A percentile compares a stretch with the other conserved stretches of the same genome.
These are phyloP conservation scores for Dothistroma pini DNA, from an alignment of 2,329 filamentous ascomycete species.

Conservation along the genomic window DNA sequence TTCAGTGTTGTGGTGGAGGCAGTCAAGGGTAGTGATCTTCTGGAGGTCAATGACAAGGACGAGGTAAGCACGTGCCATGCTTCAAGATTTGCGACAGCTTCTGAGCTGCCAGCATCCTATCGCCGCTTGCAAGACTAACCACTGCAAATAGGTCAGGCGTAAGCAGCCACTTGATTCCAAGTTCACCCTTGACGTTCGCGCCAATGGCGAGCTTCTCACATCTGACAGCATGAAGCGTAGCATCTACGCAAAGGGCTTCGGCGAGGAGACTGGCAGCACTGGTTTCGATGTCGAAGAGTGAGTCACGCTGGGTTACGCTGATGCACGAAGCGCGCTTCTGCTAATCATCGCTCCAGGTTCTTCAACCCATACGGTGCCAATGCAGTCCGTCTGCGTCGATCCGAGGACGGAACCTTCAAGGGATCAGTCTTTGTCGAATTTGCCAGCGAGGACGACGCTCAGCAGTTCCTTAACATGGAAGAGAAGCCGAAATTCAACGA, in stretches of 20 bases:
- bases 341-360: conserved; percentile 48
- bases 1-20: conserved; percentile 80
- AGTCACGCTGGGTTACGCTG: neutral
- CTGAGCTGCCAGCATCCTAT: neutral
- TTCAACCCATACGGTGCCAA: conserved; percentile 79
- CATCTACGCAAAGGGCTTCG: conserved; percentile 93
- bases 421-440: conserved; percentile 97
- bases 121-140: neutral
- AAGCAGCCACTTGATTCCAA: conserved; percentile 62
- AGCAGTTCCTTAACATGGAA: conserved; percentile 75
- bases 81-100: neutral
- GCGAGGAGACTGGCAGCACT: conserved; percentile 73
- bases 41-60: conserved; percentile 70
- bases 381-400: conserved; percentile 81
- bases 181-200: conserved; percentile 51
- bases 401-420: conserved; percentile 74
- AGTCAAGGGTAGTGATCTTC: conserved; percentile 68
- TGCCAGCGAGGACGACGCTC: conserved; percentile 68
- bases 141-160: conserved; percentile 57
- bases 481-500: conserved; percentile 82
- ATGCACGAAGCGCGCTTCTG: neutral
- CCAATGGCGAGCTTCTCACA: conserved; percentile 53
- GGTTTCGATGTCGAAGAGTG: conserved; percentile 86
- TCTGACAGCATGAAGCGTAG: conserved; percentile 67
- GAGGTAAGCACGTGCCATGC: conserved; percentile 30